Evolutionary conservation across 2,329 filamentous ascomycete genomes (phyloP).

Genomic region (Rachicladosporium sp.): DNA sequence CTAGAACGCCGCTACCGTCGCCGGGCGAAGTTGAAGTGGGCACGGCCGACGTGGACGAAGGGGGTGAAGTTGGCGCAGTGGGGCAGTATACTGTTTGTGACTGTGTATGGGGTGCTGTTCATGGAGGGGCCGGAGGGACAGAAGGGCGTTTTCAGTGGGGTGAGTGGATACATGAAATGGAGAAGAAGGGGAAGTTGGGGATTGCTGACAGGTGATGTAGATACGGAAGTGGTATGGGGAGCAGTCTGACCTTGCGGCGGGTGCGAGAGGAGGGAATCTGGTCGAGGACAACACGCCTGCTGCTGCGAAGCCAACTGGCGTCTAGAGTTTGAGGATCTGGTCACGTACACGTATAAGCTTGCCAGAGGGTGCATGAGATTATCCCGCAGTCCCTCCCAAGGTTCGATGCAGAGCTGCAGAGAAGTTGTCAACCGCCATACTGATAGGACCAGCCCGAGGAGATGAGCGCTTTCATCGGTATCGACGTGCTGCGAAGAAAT

Average conservation of each 20-base stretch:
- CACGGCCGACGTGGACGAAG: conserved; percentile 53
- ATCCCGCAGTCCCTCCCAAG: no score
- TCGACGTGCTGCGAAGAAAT: no score
- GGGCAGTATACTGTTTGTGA: conserved; percentile 42
- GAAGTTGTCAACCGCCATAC: no score
- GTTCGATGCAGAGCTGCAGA: no score
- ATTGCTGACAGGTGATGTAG: conserved; percentile 4
- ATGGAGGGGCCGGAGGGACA: conserved; percentile 34
- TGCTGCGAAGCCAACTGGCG: neutral
- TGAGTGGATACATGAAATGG: neutral
- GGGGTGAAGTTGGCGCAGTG: conserved; percentile 53
- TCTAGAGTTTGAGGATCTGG: no score
- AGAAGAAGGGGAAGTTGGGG: no score
- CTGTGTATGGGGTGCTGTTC: conserved; percentile 48
- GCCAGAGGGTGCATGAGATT: no score
- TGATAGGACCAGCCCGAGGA: no score
- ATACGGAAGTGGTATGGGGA: conserved; percentile 9
- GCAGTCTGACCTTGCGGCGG: conserved; percentile 5
- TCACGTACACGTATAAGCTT: no score
- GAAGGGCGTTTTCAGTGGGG: conserved; percentile 2
- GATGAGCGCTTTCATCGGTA: no score
- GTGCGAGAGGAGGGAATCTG: conserved; percentile 1
- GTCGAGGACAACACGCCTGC: conserved; percentile 7
- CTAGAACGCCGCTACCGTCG: conserved; percentile 71
- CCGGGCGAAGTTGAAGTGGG: conserved; percentile 49